phyloP scores from a whole-genome alignment of 495 filamentous ascomycete species.

The Penicillium simplicissimum region DNA sequence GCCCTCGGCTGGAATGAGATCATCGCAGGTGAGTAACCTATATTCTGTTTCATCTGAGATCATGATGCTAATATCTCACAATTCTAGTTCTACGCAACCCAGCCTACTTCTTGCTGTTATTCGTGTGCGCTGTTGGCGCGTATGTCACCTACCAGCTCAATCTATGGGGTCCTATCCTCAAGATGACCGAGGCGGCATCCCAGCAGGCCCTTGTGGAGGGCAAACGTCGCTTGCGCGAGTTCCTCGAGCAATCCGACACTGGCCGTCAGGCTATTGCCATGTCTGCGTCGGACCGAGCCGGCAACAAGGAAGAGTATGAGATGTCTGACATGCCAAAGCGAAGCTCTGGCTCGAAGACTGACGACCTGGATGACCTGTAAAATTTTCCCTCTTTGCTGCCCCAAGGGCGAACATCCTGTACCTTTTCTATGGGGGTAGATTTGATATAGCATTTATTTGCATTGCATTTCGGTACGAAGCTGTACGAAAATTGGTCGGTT shows the following conservation, averaged over 20 bases:
- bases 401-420: conserved; percentile 51
- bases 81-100: conserved; percentile 83
- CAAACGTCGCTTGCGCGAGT: conserved; percentile 84
- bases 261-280: conserved; percentile 79
- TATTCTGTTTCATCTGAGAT: neutral
- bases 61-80: conserved; percentile 14
- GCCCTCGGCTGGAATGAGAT: conserved; percentile 98
- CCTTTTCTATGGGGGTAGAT: conserved; percentile 14
- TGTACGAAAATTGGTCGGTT: conserved; percentile 3
- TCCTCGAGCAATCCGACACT: conserved; percentile 77
- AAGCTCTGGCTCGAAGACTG: conserved; percentile 29
- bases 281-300: conserved; percentile 41
- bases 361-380: conserved; percentile 48
- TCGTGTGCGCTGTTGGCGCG: conserved; percentile 69
- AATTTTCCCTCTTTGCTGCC: conserved; percentile 34
- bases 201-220: conserved; percentile 84
- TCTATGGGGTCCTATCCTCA: conserved; percentile 91
- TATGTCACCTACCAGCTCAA: conserved; percentile 93
- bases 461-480: conserved; percentile 6
- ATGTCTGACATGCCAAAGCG: conserved; percentile 46
- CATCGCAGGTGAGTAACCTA: conserved; percentile 67
- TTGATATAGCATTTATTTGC: conserved; percentile 17
- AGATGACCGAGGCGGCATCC: conserved; percentile 87
- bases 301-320: conserved; percentile 44
- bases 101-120: conserved; percentile 83